Evolutionary conservation across 305 asterid species (phyloP).

Genomic region (Fraxinus ornus): DNA sequence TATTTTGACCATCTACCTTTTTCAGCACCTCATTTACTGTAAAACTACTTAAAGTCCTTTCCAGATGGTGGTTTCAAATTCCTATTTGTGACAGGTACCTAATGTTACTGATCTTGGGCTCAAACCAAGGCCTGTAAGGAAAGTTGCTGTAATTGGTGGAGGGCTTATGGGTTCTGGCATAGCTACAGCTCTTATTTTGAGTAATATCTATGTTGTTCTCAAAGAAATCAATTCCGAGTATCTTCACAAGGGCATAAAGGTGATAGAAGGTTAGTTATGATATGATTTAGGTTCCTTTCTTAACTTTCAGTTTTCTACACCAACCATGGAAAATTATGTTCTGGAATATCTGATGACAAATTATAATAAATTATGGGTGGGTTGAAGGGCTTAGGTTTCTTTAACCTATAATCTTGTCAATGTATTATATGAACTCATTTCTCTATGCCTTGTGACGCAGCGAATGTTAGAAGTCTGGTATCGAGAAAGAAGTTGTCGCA

Average conservation of each 20-base stretch:
- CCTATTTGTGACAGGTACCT: slow-evolving; percentile 58
- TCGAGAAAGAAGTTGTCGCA: slow-evolving; percentile 64
- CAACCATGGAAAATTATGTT: slow-evolving; percentile 5
- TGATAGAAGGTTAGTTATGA: slow-evolving; percentile 65
- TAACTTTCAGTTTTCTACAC: slow-evolving; percentile 17
- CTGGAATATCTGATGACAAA: slow-evolving; percentile 12
- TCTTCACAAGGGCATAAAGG: slow-evolving; percentile 75
- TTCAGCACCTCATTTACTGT: slow-evolving; percentile 1
- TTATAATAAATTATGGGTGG: slow-evolving; percentile 7
- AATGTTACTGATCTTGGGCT: slow-evolving; percentile 83
- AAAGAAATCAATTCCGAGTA: slow-evolving; percentile 84
- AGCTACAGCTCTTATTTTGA: slow-evolving; percentile 79
- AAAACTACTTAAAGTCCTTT: neutral
- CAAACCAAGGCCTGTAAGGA: slow-evolving; percentile 75
- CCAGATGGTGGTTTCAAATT: slow-evolving; percentile 14
- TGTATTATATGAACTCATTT: slow-evolving; percentile 15
- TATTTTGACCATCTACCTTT: neutral
- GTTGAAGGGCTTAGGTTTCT: slow-evolving; percentile 12
- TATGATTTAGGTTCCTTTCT: slow-evolving; percentile 7
- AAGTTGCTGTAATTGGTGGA: slow-evolving; percentile 93
- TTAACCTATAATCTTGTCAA: slow-evolving; percentile 15
- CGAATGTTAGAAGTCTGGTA: slow-evolving; percentile 64
- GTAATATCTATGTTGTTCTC: slow-evolving; percentile 59
- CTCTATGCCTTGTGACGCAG: slow-evolving; percentile 46
- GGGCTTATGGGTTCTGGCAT: slow-evolving; percentile 99